Base-by-base conservation (phyloP, 441 rosid genomes). In the Populus hybrid region DNA sequence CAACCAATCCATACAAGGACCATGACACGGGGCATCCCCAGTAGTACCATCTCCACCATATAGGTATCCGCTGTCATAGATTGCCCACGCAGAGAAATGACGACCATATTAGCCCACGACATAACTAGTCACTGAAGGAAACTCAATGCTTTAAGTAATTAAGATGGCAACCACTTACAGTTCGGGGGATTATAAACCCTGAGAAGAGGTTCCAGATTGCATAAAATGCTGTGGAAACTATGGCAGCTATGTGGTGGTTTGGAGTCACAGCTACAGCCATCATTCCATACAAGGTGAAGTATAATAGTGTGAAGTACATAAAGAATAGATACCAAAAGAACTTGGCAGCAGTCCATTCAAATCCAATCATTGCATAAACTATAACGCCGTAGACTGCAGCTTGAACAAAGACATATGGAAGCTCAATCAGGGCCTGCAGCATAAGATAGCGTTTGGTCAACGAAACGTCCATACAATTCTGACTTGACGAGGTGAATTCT, bases 1-100 rank as follows among this genome's bases (percentile, higher is more conserved):
- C 80, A 59, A 86, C n/a, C 81, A 89, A 46, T 18, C 94, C 94
- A 23, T 89, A 84, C 79, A 91, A 40, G 14, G 88, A 85, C 94
- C 92, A 91, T 19, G 91, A 70, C 4, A 87, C 24, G 0, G 94
- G 94, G 38, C 86, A 75, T 19, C 42, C 76, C 94, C 94, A 89
- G 71, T 81, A 89, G 81, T 87, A 87, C 94, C 94, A 91, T 53
- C 91, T 84, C 91, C 93, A 91, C 93, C 92, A 90, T 6, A 82
- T 23, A 0, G 93, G 95, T 9, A 89, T 79, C 21, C 78, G 77
- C 92, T 89, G 89, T 78, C 14, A 1, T 9, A 4, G 9, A 50
- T 30, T 3, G 32, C 10, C 18, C 32, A 40, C 32, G 26, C 42
- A 7, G 35, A 61, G 21, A 74, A 42, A 66, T n/a, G 42, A 30